Evolutionary conservation across 2,329 filamentous ascomycete genomes (phyloP), one percentile per base, ranked within the genome.

Genomic region (Cercospora sesami): DNA sequence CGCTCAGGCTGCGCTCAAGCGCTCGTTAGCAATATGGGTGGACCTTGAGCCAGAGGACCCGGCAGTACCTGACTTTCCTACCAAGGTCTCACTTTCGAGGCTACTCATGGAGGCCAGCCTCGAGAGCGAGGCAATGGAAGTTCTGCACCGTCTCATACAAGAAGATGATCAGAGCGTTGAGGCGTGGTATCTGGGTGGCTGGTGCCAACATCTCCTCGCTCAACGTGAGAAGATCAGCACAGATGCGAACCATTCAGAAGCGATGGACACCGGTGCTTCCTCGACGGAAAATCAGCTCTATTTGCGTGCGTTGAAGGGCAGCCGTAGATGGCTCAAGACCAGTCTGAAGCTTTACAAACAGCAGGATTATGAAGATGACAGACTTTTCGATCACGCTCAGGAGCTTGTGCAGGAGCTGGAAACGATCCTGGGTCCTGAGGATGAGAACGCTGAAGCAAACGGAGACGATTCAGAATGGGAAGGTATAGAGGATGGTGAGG

Each of bases 131-230:
- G 94, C 95, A 0, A 87, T 96, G 67, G 87, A 91, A 66, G 93
- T 98, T 3, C 83, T 97, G 64, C 92, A 97, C 78, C 85, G 92
- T 64, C 83, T 99, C 63, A 88, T 96, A 45, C 84, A 87, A 39
- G 95, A 99, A 78, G 94, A 99, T 73, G 96, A 99, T 77, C 86
- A 91, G 76, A 97, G 94, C 78, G 91, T 99, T 21, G 95, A 99
- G 81, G 91, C 92, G 18, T 97, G 94, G 93, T 99, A 99, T 81
- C 85, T 99, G 5, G 95, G 95, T 53, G 96, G 95, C 4, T 98
- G 94, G 92, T 94, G 93, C 74, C 85, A 96, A 73, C 92, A 93
- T 78, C 86, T 97, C 67, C 83, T 91, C 70, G 91, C 91, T 10
- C 87, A 91, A 78, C 91, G 90, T 83, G 82, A 87, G 75, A 87